A percentile compares a stretch with the other conserved stretches of the same genome.
These are phyloP conservation scores for Calonectria multiphialidica DNA, from an alignment of 2,329 filamentous ascomycete species.

Conservation along the genomic window DNA sequence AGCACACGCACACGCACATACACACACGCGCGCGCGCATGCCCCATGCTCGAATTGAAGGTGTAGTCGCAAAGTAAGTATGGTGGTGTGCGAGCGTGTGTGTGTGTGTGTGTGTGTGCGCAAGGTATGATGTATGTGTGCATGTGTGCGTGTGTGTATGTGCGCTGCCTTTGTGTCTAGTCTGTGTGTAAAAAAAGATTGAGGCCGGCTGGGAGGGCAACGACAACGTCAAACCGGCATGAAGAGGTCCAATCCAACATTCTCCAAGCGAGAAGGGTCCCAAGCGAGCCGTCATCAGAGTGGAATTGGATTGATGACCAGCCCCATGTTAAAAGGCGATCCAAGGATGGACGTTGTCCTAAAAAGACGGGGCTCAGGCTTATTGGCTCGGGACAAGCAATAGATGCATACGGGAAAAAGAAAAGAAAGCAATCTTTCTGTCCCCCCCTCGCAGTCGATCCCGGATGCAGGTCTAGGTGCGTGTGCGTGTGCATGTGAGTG, in stretches of 20 bases:
- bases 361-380: slow-evolving; percentile 1
- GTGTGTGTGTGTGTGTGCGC: slow-evolving; percentile 18
- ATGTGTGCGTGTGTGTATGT: slow-evolving; percentile 28
- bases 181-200: slow-evolving; percentile 16
- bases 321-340: background rate
- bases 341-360: background rate
- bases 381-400: background rate
- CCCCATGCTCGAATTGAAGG: slow-evolving; percentile 8
- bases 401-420: background rate
- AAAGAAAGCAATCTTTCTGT: background rate
- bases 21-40: slow-evolving; percentile 28
- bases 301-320: background rate
- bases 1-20: slow-evolving; percentile 35
- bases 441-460: background rate
- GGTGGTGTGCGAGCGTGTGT: slow-evolving; percentile 25
- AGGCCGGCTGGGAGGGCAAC: background rate
- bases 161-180: slow-evolving; percentile 11
- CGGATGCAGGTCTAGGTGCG: background rate
- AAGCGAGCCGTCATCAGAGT: background rate
- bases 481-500: background rate
- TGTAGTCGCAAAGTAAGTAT: background rate
- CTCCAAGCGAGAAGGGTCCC: background rate
- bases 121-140: slow-evolving; percentile 5
- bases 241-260: no score
- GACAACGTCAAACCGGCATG: background rate